These are phyloP conservation scores for Magnolia sinica DNA, from an alignment of 164 flowering plant species.

Conservation along the genomic window DNA sequence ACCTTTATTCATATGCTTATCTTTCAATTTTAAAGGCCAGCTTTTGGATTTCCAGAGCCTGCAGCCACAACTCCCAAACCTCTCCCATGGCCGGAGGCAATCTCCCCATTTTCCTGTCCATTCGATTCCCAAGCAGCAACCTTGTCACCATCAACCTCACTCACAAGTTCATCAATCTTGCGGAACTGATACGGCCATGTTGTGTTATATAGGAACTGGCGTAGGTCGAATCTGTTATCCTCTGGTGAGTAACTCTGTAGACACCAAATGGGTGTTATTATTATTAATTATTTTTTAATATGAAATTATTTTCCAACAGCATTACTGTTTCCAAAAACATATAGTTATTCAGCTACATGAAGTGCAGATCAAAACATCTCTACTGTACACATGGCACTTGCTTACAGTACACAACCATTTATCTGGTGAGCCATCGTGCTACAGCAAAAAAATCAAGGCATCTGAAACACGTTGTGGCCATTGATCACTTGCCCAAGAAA, in stretches of 20 bases:
- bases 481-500: neutral
- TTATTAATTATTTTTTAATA: neutral
- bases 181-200: slow-evolving; percentile 96
- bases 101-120: slow-evolving; percentile 22
- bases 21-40: slow-evolving; percentile 32
- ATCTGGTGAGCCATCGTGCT: neutral
- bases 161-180: slow-evolving; percentile 83
- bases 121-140: neutral
- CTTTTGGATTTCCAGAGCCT: slow-evolving; percentile 73
- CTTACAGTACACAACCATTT: neutral
- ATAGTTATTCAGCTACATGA: too few relatives aligned
- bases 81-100: slow-evolving; percentile 30
- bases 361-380: too few relatives aligned
- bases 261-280: slow-evolving; percentile 4
- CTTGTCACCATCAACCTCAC: slow-evolving; percentile 18
- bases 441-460: neutral
- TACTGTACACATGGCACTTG: too few relatives aligned
- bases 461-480: neutral
- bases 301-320: too few relatives aligned
- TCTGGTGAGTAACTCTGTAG: slow-evolving; percentile 97
- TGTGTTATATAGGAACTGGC: slow-evolving; percentile 85
- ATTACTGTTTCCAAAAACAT: too few relatives aligned
- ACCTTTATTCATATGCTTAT: neutral
- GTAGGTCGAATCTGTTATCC: slow-evolving; percentile 91
- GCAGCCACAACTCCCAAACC: slow-evolving; percentile 87